Percentiles rank a stretch among this genome's conserved stretches.
phyloP scores from a whole-genome alignment of 208 protist species.

The Porcisia hertigi region DNA sequence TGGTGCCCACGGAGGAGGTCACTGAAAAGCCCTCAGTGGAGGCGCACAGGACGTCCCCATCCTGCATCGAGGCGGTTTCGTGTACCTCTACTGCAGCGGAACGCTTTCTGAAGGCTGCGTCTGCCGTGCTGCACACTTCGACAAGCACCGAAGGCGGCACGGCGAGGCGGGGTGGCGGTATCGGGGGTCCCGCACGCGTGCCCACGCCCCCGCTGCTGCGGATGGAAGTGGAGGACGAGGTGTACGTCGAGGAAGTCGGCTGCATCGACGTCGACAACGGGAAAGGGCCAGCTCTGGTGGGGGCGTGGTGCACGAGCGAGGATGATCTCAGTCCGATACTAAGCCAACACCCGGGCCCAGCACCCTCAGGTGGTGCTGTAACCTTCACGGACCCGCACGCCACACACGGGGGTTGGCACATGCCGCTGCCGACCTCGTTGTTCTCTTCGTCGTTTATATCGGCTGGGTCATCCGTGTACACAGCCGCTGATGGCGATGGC shows the following conservation, averaged over 20 bases:
- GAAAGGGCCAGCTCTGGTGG: conserved; percentile 11
- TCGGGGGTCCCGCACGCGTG: background rate
- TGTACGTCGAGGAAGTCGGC: background rate
- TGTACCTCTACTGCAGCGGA: conserved; percentile 5
- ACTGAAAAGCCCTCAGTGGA: background rate
- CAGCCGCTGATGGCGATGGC: background rate
- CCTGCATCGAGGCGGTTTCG: background rate
- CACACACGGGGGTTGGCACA: background rate
- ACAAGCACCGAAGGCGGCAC: background rate
- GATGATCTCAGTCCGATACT: conserved; percentile 12
- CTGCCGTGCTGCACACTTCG: conserved; percentile 17
- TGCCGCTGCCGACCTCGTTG: background rate
- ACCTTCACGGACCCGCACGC: background rate
- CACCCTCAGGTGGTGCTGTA: background rate
- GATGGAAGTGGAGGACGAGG: background rate
- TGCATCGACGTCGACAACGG: conserved; percentile 1
- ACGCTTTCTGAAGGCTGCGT: conserved; percentile 20
- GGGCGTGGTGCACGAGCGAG: conserved; percentile 26
- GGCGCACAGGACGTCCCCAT: background rate
- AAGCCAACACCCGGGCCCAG: background rate
- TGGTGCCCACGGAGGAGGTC: background rate
- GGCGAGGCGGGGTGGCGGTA: background rate
- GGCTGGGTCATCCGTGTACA: background rate
- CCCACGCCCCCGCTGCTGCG: background rate
- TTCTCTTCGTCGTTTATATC: conserved; percentile 12